Evolutionary conservation across 768 basidiomycete species (phyloP).

Genomic region (Mycena crocata): DNA sequence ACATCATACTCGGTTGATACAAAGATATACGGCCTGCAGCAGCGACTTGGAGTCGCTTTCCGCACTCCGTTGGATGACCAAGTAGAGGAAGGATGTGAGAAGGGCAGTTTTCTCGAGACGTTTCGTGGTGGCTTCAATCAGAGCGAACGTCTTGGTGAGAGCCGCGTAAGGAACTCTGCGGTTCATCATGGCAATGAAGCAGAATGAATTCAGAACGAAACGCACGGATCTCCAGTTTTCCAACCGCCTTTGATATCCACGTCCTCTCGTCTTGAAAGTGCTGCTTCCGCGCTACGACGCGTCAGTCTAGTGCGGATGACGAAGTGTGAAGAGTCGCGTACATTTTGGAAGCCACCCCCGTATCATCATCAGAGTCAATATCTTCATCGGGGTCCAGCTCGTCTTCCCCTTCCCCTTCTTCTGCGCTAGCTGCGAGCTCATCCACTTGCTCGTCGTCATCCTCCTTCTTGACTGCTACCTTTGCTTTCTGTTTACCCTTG

Average conservation of each 20-base stretch:
- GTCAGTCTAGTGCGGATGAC: conserved; percentile 11
- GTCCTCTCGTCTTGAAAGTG: conserved; percentile 67
- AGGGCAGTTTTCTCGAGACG: conserved; percentile 92
- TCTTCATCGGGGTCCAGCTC: conserved; percentile 52
- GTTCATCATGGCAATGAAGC: neutral
- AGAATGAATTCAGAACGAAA: conserved; percentile 24
- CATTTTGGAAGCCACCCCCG: conserved; percentile 71
- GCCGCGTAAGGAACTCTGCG: conserved; percentile 93
- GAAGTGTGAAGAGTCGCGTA: conserved; percentile 43
- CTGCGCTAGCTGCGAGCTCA: conserved; percentile 39
- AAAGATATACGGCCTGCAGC: conserved; percentile 92
- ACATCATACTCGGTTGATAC: conserved; percentile 88
- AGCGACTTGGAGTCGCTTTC: conserved; percentile 80
- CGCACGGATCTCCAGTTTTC: conserved; percentile 88
- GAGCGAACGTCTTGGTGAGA: conserved; percentile 85
- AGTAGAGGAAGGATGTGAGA: conserved; percentile 88
- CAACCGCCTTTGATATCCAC: conserved; percentile 87
- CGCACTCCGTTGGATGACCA: conserved; percentile 89
- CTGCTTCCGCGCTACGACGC: conserved; percentile 71
- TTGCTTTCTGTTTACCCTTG: conserved; percentile 37
- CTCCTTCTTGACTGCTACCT: conserved; percentile 32
- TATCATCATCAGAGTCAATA: conserved; percentile 57
- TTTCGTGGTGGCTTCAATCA: conserved; percentile 96
- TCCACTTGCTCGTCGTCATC: conserved; percentile 43
- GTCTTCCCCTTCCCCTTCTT: conserved; percentile 56